Percentiles rank a stretch among this genome's conserved stretches.
phyloP scores from a whole-genome alignment of 2,329 filamentous ascomycete species.

The Cryphonectria japonica region DNA sequence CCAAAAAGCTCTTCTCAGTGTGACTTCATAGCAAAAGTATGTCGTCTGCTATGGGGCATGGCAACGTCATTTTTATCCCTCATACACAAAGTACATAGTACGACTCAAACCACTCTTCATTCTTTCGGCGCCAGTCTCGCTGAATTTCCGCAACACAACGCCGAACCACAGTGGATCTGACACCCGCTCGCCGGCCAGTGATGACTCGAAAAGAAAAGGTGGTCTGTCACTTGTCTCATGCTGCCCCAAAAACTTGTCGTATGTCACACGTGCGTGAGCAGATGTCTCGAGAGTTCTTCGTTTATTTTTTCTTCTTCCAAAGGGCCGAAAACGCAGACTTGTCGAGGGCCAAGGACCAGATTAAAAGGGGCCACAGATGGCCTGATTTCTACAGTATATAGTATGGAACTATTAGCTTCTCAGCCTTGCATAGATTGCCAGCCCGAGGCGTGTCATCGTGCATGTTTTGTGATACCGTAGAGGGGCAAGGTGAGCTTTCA shows the following conservation, averaged over 20 bases:
- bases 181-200: background rate
- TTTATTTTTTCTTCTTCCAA: background rate
- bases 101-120: conserved; percentile 5
- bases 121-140: conserved; percentile 21
- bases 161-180: conserved; percentile 11
- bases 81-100: conserved; percentile 7
- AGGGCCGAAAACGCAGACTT: background rate
- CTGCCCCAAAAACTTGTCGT: conserved; percentile 14
- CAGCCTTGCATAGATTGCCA: background rate
- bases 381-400: background rate
- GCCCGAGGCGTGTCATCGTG: background rate
- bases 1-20: background rate
- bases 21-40: conserved; percentile 20
- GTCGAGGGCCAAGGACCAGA: background rate
- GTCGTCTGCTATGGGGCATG: background rate
- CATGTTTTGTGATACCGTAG: background rate
- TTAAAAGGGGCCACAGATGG: background rate
- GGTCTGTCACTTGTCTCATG: conserved; percentile 1
- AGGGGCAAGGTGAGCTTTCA: background rate
- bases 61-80: conserved; percentile 28
- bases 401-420: background rate
- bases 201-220: conserved; percentile 1
- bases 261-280: conserved; percentile 22
- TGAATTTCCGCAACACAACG: conserved; percentile 21
- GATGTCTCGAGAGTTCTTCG: background rate